Evolutionary conservation across 768 basidiomycete species (phyloP), one percentile per base, ranked within the genome.

Genomic region (Lactarius sanguifluus): DNA sequence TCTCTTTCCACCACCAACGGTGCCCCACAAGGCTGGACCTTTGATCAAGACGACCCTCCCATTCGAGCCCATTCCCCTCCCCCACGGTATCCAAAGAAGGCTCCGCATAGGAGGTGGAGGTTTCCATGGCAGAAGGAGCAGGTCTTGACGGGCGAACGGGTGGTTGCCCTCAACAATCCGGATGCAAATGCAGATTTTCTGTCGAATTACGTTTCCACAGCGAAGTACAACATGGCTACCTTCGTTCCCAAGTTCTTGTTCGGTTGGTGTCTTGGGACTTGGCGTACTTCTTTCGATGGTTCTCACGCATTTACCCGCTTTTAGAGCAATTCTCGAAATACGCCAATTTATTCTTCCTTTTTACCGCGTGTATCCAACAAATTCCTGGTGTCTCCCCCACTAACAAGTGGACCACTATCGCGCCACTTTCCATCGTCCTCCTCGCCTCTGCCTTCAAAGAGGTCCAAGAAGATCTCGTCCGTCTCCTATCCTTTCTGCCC

Each of bases 261-360:
- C 61, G 95, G 96, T 98, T 72, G 69, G 86, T 80, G 38, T 36
- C 23, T 64, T 38, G 23, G 5, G 40, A 30, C 23, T 36, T 18
- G 62, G 55, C 5, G 3, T 25, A 1, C 36, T 40, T 38, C 55
- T 32, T 18, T 43, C 12, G 43, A 15, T 62, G 56, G 62, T 62
- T 57, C 38, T 40, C 18, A 47, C 61, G 30, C 65, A 72, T 65
- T 71, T 52, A 34, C 18, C 41, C 64, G 18, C 32, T 34, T 59
- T 7, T 78, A 96, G 96, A 96, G 76, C 95, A 98, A 86, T 97
- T 98, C 81, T 95, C 93, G 54, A 94, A 97, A 85, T 98, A 98
- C 75, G 96, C 97, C 71, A 98, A 99, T 75, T 61, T 98, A 67
- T 99, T 99, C 82, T 99, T 99, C 83, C 82, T 99, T 65, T 98